These are phyloP conservation scores for Ogataea sp. DNA, from an alignment of 805 yeast genomes.

Conservation along the genomic window DNA sequence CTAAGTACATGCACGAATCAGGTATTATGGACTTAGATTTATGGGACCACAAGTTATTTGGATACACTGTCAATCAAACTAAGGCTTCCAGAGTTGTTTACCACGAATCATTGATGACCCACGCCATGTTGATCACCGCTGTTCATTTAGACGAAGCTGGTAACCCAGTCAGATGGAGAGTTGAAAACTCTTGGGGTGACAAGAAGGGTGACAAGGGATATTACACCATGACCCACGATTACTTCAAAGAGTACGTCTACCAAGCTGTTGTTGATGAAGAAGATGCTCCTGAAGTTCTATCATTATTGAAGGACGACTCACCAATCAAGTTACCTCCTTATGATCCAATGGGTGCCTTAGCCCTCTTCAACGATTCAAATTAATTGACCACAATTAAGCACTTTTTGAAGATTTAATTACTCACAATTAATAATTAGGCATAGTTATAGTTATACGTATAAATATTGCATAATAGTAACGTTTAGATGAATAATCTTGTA, in stretches of 20 bases:
- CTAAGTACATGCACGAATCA: constrained; percentile 55
- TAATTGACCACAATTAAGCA: too few species aligned
- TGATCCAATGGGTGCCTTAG: constrained; percentile 78
- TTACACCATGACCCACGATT: constrained; percentile 64
- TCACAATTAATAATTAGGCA: too few species aligned
- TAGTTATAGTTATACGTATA: too few species aligned
- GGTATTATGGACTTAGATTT: constrained; percentile 71
- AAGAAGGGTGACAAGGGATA: constrained; percentile 61
- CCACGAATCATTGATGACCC: constrained; percentile 76
- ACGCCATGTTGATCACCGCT: constrained; percentile 82
- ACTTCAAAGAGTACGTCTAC: constrained; percentile 67
- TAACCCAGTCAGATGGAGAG: constrained; percentile 59
- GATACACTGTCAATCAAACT: constrained; percentile 40
- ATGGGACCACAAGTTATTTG: constrained; percentile 54
- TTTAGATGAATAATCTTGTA: too few species aligned
- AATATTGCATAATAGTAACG: too few species aligned
- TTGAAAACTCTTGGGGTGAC: constrained; percentile 74
- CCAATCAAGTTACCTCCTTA: constrained; percentile 62
- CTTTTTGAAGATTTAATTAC: too few species aligned
- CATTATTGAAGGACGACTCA: constrained; percentile 30
- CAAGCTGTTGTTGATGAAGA: constrained; percentile 56
- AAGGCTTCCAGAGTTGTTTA: constrained; percentile 67
- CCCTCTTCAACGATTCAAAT: constrained; percentile 18
- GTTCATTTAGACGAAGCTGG: constrained; percentile 64
- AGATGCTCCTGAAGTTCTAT: constrained; percentile 35